Base-by-base conservation (phyloP, 192 early-diverging fungal species). In the Linderina pennispora region DNA sequence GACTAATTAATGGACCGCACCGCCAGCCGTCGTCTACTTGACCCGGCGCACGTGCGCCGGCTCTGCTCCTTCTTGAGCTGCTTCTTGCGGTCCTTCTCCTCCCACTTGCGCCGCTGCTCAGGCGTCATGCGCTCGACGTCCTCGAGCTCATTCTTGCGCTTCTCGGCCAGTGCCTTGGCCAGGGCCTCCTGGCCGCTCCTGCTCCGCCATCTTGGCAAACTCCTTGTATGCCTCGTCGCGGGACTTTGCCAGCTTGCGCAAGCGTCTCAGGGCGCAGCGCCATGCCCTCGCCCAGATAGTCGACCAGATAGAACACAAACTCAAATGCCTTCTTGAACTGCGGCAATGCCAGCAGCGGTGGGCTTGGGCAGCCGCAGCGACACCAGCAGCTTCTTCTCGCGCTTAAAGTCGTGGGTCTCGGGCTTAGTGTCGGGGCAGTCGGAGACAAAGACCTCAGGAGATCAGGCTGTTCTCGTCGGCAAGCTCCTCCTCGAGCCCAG, bases 81-180 rank as follows among this genome's bases (percentile, higher is more conserved):
- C 63, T 75, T 76, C 65, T 81, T 80, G 39, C 78, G 68, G 41
- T 90, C 81, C 65, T 83, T 83, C 71, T 90, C 90, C 45, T 92
- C 88, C 71, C 75, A 85, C 64, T 88, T 92, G 50, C 88, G 85
- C 55, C 85, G 85, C 64, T 86, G 85, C 45, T 85, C 84, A 33
- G 88, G 80, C 28, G 77, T 71, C 76, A 89, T 55, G 50, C 86
- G 85, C 43, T 58, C 60, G 17, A 87, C 66, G 20, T 74, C 62
- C 23, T 89, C 79, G 43, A 81, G 78, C 53, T 80, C 76, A 10
- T 68, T 75, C 33, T 74, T 77, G 55, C 87, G 86, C 58, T 79
- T 80, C 34, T 82, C 77, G 11, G 71, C 61, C 62, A 86, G 78
- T 38, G 77, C 62, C 54, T 85, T 74, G 11, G 76, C 80, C 14